These are phyloP conservation scores for Corrigiola litoralis DNA, from an alignment of 179 eudicot genomes.

Conservation along the genomic window DNA sequence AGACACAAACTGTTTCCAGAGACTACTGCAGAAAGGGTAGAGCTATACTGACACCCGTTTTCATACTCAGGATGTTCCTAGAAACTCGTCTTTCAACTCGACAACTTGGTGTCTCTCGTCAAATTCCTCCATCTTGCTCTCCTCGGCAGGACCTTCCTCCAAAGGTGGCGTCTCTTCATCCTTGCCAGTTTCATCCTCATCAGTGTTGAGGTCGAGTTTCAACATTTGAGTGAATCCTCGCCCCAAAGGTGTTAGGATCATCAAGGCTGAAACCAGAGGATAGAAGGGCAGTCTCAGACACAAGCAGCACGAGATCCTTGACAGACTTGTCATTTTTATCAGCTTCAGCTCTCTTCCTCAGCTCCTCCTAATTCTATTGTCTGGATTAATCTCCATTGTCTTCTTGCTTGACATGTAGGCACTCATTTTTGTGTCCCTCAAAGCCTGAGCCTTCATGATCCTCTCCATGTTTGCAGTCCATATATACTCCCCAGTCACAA, in stretches of 20 bases:
- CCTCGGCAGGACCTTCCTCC: slow-evolving; percentile 41
- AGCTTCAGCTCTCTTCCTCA: slow-evolving; percentile 28
- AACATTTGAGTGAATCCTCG: slow-evolving; percentile 45
- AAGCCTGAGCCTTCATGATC: slow-evolving; percentile 32
- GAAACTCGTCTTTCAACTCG: too few relatives aligned
- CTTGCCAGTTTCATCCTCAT: slow-evolving; percentile 33
- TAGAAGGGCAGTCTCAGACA: slow-evolving; percentile 42
- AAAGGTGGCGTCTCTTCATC: slow-evolving; percentile 41
- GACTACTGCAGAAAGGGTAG: too few relatives aligned
- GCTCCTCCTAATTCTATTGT: slow-evolving; percentile 34
- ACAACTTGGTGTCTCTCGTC: too few relatives aligned
- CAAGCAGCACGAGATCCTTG: slow-evolving; percentile 37
- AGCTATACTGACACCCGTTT: too few relatives aligned
- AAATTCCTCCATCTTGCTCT: slow-evolving; percentile 50
- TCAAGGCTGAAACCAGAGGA: slow-evolving; percentile 47
- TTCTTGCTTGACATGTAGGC: slow-evolving; percentile 33
- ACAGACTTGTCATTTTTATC: slow-evolving; percentile 53
- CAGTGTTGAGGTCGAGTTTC: slow-evolving; percentile 46
- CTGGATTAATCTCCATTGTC: slow-evolving; percentile 37
- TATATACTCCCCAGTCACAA: slow-evolving; percentile 30
- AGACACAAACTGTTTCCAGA: too few relatives aligned
- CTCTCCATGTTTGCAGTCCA: slow-evolving; percentile 37
- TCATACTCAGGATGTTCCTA: too few relatives aligned
- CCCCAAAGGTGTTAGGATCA: slow-evolving; percentile 47
- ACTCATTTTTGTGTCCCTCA: slow-evolving; percentile 30